Evolutionary conservation across 305 asterid genomes (phyloP), one percentile per base, ranked within the genome.

Genomic region (Andrographis paniculata): DNA sequence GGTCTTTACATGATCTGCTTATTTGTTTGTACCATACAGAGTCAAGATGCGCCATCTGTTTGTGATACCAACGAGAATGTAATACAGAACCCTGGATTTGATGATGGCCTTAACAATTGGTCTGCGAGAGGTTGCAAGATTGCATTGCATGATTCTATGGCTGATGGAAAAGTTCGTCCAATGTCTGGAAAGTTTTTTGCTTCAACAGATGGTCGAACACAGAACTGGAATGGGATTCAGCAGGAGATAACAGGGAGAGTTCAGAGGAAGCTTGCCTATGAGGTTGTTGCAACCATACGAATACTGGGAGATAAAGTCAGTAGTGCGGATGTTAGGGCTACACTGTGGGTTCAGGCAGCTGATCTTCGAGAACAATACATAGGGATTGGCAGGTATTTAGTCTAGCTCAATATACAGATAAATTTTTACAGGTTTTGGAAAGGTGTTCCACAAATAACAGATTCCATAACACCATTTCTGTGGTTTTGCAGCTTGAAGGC

Each of bases 231-330:
- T 17, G 94, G 92, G 23, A 80, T 85, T 59, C 94, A 82, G 66
- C 94, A 85, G 74, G 94, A 85, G 53, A 75, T 89, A 70, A 89
- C 88, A 0, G 83, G 77, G 61, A 76, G 76, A 64, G 75, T 75
- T 28, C 71, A 71, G 56, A 58, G 81, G 58, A 91, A 91, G 68
- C 80, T 69, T 54, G 94, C 78, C 45, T 85, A 85, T 28, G 86
- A 80, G 61, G 79, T 75, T 64, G 48, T 62, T 59, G 94, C 88
- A 41, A 60, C 68, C 45, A 84, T 80, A 52, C 71, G 93, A 20
- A 55, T 89, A 42, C 70, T 38, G 57, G 87, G 98, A 46, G 67
- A 59, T 56, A 74, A 75, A 41, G 52, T 63, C 44, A 60, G 57
- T 5, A 62, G 45, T 52, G 52, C 88, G 41, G 79, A 71, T 55